These are phyloP conservation scores for Trichoderma asperelloides DNA, from an alignment of 495 filamentous ascomycete species.

Conservation along the genomic window DNA sequence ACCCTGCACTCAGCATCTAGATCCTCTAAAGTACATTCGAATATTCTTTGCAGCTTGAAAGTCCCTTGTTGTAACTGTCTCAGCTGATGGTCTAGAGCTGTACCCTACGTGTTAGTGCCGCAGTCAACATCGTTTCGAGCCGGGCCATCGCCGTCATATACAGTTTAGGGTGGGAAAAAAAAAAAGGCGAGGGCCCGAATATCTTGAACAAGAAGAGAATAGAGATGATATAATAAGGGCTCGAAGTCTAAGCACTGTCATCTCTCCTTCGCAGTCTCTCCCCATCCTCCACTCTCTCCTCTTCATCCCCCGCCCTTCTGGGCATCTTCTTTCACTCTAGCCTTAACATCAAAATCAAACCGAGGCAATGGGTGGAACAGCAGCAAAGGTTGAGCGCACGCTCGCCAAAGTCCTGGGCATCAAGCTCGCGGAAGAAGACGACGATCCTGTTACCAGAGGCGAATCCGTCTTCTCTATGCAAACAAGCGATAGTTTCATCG, in stretches of 20 bases:
- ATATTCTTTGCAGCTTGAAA: not conserved
- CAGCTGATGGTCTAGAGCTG: not conserved
- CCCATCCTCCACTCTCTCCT: not conserved
- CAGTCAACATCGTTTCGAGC: not conserved
- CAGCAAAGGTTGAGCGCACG: slow-evolving; percentile 46
- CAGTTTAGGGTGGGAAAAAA: not conserved
- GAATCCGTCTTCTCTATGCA: slow-evolving; percentile 73
- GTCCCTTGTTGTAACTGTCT: not conserved
- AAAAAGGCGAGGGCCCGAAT: not conserved
- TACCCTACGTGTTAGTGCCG: not conserved
- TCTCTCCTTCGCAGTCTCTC: not conserved
- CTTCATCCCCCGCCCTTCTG: not conserved
- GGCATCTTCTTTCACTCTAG: not conserved
- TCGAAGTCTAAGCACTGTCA: not conserved
- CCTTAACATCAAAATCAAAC: not conserved
- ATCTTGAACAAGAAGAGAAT: not conserved
- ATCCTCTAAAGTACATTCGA: not conserved
- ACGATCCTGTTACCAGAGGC: slow-evolving; percentile 51
- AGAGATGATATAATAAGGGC: not conserved
- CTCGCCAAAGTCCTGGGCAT: slow-evolving; percentile 80
- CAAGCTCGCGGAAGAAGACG: slow-evolving; percentile 59
- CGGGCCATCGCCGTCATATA: not conserved
- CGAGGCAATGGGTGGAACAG: not conserved
- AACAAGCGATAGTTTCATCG: slow-evolving; percentile 72
- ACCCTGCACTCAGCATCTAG: not conserved